These are phyloP conservation scores for Anastatica hierochuntica DNA, from an alignment of 345 rosid species.

Conservation along the genomic window DNA sequence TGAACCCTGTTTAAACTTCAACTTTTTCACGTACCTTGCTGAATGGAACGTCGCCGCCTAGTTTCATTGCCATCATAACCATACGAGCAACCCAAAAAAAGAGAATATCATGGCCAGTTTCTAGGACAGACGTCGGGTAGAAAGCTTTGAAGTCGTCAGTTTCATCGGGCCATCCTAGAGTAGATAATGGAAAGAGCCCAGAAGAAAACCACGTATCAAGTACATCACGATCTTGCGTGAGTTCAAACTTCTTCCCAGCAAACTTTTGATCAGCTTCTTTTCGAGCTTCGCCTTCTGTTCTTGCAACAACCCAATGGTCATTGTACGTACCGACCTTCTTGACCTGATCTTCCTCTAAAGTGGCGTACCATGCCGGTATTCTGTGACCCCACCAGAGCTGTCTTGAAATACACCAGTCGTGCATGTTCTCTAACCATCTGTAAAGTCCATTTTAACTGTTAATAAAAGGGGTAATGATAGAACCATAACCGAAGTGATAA, in stretches of 20 bases:
- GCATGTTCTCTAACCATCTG: conserved; percentile 97
- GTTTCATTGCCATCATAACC: conserved; percentile 63
- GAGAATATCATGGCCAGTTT: conserved; percentile 81
- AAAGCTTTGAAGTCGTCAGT: conserved; percentile 58
- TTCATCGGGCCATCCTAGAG: conserved; percentile 81
- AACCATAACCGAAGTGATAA: conserved; percentile 1
- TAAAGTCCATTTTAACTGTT: conserved; percentile 14
- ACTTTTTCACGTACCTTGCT: too few relatives aligned
- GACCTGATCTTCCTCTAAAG: conserved; percentile 49
- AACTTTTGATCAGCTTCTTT: conserved; percentile 38
- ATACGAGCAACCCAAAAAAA: conserved; percentile 93
- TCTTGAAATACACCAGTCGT: conserved; percentile 95
- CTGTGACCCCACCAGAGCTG: conserved; percentile 97
- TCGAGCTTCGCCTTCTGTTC: conserved; percentile 49
- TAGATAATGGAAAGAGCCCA: conserved; percentile 64
- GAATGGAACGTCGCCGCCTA: conserved; percentile 66
- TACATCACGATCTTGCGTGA: conserved; percentile 79
- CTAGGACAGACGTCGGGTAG: conserved; percentile 74
- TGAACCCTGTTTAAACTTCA: too few relatives aligned
- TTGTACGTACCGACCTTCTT: conserved; percentile 56
- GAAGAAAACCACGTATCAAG: conserved; percentile 89
- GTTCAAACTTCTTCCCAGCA: conserved; percentile 47
- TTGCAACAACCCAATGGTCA: conserved; percentile 74
- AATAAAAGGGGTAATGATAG: conserved; percentile 6
- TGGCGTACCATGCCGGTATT: conserved; percentile 80